phyloP scores from a whole-genome alignment of 2,329 filamentous ascomycete species.

The Phaeosphaeriaceae sp. region DNA sequence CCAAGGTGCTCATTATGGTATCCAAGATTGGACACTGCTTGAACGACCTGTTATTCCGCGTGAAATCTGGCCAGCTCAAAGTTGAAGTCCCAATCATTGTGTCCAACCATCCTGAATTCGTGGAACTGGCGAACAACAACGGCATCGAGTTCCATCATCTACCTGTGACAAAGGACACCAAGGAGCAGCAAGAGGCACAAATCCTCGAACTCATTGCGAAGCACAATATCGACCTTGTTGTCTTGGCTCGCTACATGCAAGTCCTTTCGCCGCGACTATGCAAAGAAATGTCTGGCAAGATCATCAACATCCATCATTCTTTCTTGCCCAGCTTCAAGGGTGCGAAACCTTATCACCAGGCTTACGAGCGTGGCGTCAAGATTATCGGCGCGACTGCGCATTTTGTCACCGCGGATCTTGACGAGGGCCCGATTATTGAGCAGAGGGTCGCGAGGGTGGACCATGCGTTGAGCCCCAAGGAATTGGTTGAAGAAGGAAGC shows the following conservation, averaged over 20 bases:
- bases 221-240: slow-evolving; percentile 77
- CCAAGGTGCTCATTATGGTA: slow-evolving; percentile 83
- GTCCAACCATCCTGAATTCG: slow-evolving; percentile 81
- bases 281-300: slow-evolving; percentile 78
- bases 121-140: slow-evolving; percentile 71
- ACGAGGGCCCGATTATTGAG: slow-evolving; percentile 89
- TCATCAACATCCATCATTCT: slow-evolving; percentile 92
- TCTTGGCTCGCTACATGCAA: slow-evolving; percentile 88
- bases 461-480: slow-evolving; percentile 76
- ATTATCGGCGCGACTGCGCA: slow-evolving; percentile 87
- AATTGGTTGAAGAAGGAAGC: slow-evolving; percentile 78
- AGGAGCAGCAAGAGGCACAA: slow-evolving; percentile 72
- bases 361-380: slow-evolving; percentile 84
- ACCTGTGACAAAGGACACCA: slow-evolving; percentile 79
- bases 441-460: slow-evolving; percentile 79
- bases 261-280: slow-evolving; percentile 78
- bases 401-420: slow-evolving; percentile 83
- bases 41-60: slow-evolving; percentile 82
- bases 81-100: slow-evolving; percentile 80
- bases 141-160: slow-evolving; percentile 81
- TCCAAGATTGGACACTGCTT: slow-evolving; percentile 88
- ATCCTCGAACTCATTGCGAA: slow-evolving; percentile 73
- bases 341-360: slow-evolving; percentile 87
- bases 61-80: slow-evolving; percentile 73
- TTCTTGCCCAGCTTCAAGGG: slow-evolving; percentile 90